Percentiles rank a stretch among this genome's conserved stretches.
phyloP scores from a whole-genome alignment of 805 yeast genomes.

The Metschnikowia kofuensis region DNA sequence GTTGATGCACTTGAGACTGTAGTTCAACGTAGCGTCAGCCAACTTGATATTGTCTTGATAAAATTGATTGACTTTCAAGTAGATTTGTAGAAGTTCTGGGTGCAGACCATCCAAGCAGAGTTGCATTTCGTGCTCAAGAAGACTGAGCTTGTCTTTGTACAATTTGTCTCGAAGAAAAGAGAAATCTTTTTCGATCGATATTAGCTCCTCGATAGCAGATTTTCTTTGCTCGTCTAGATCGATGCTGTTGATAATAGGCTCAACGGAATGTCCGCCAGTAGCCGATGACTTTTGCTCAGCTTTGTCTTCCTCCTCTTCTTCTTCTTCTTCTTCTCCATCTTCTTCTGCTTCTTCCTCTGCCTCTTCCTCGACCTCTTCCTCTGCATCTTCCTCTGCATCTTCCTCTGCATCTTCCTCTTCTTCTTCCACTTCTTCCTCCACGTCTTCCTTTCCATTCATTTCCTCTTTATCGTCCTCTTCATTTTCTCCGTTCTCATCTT shows the following conservation, averaged over 20 bases:
- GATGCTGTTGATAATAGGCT: slow-evolving; percentile 5
- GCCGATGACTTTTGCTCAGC: slow-evolving; percentile 15
- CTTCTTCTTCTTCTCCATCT: slow-evolving; percentile 13
- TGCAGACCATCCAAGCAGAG: slow-evolving; percentile 88
- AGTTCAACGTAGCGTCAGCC: slow-evolving; percentile 44
- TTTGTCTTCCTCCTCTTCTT: slow-evolving; percentile 23
- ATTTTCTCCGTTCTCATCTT: background rate
- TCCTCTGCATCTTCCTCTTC: slow-evolving; percentile 13
- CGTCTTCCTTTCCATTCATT: slow-evolving; percentile 17
- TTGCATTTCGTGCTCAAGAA: slow-evolving; percentile 77
- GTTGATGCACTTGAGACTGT: slow-evolving; percentile 72
- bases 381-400: slow-evolving; percentile 13
- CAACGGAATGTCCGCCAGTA: slow-evolving; percentile 11
- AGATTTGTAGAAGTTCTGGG: slow-evolving; percentile 78
- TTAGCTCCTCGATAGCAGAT: slow-evolving; percentile 68
- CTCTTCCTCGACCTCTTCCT: slow-evolving; percentile 13
- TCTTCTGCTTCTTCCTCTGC: slow-evolving; percentile 8
- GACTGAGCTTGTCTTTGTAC: slow-evolving; percentile 76
- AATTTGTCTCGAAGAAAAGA: slow-evolving; percentile 81
- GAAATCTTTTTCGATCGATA: slow-evolving; percentile 80
- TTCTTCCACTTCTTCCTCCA: slow-evolving; percentile 13
- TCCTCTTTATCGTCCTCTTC: slow-evolving; percentile 22
- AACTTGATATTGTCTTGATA: slow-evolving; percentile 63
- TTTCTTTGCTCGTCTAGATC: slow-evolving; percentile 45
- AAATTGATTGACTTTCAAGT: slow-evolving; percentile 66